Conservation (phyloP, 441 rosid genomes). For the Metrosideros polymorpha region DNA sequence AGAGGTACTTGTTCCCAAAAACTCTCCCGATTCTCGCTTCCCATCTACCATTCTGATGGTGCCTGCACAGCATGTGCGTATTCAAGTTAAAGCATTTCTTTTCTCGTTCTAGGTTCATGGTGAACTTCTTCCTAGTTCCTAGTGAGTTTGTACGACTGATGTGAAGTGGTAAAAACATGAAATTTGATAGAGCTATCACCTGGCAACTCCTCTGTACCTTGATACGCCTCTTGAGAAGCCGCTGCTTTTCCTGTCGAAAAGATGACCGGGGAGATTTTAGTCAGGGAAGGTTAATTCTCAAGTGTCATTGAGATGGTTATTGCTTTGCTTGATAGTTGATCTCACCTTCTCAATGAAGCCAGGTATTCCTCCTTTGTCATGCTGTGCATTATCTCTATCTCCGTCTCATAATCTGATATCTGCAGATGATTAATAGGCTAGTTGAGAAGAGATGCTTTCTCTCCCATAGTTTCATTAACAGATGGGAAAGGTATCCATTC, state of each 20-base stretch:
- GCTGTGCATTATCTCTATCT: constrained; percentile 5
- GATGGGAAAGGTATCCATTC: background rate
- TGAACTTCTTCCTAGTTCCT: background rate
- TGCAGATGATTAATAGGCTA: background rate
- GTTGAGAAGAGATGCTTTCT: background rate
- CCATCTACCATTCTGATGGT: constrained; percentile 15
- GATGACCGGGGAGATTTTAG: background rate
- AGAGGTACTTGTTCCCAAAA: constrained; percentile 13
- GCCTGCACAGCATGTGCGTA: background rate
- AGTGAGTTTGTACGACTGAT: background rate
- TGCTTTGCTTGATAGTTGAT: background rate
- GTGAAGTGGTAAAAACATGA: background rate
- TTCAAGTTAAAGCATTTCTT: background rate
- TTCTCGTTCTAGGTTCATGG: background rate
- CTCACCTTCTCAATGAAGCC: constrained; percentile 13
- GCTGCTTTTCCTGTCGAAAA: constrained; percentile 4
- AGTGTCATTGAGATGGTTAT: background rate
- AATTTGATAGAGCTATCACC: background rate
- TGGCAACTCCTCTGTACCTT: constrained; percentile 13
- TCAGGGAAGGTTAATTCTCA: background rate
- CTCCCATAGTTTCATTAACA: background rate
- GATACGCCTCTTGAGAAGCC: constrained; percentile 15
- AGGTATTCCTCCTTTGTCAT: constrained; percentile 13
- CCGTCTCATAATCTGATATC: constrained; percentile 11
- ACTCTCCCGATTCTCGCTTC: constrained; percentile 12